Conservation (phyloP, 129 eudicot genomes). For the Centella asiatica region DNA sequence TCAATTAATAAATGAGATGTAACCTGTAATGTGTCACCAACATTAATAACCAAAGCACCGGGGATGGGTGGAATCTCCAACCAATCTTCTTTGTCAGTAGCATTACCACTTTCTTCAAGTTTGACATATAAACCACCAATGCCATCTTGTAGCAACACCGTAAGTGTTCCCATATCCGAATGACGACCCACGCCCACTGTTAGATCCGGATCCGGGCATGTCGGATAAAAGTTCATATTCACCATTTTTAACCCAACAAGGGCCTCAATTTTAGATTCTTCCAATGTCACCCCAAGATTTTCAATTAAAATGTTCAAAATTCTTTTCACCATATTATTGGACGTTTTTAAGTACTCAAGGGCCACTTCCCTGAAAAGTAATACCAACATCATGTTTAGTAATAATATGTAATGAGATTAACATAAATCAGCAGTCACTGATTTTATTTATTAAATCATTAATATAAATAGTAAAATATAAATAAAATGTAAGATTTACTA, state of each 20-base stretch:
- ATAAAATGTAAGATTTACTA: no score
- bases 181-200: slow-evolving; percentile 46
- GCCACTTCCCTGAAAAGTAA: slow-evolving; percentile 24
- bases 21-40: slow-evolving; percentile 10
- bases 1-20: background rate
- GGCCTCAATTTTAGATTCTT: slow-evolving; percentile 20
- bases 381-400: slow-evolving; percentile 10
- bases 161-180: slow-evolving; percentile 40
- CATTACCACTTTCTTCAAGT: slow-evolving; percentile 4
- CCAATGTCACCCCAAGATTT: slow-evolving; percentile 26
- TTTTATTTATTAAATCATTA: no score
- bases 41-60: slow-evolving; percentile 10
- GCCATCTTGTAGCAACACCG: slow-evolving; percentile 44
- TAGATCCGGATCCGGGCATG: slow-evolving; percentile 44
- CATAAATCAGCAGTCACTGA: no score
- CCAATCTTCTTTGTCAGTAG: slow-evolving; percentile 23
- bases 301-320: slow-evolving; percentile 22
- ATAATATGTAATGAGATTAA: background rate
- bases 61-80: slow-evolving; percentile 23
- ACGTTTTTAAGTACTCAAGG: slow-evolving; percentile 28
- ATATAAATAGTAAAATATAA: no score
- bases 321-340: slow-evolving; percentile 31
- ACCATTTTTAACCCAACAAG: slow-evolving; percentile 29
- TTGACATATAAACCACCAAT: slow-evolving; percentile 42
- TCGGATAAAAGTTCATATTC: slow-evolving; percentile 38